Evolutionary conservation across 176 grass and related monocot genomes (phyloP).

Genomic region (Rhynchospora tenuis): DNA sequence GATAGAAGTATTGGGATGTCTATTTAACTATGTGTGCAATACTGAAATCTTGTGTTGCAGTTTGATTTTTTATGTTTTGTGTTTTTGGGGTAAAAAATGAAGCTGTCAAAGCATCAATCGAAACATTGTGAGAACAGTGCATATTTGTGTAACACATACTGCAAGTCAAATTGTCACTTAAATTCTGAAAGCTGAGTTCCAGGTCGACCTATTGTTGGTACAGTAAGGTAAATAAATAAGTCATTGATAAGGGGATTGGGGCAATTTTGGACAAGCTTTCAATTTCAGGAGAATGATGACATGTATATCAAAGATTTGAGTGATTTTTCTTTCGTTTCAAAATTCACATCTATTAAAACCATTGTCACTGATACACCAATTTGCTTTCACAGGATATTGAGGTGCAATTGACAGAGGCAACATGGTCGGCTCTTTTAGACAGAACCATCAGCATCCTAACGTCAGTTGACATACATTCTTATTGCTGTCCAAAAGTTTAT

Average conservation of each 20-base stretch:
- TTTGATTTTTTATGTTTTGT: not conserved
- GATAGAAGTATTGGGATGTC: not conserved
- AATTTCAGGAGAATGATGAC: slow-evolving; percentile 30
- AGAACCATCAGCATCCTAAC: slow-evolving; percentile 47
- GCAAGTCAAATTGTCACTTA: not conserved
- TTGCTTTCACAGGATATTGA: slow-evolving; percentile 28
- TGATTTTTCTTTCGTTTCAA: not conserved
- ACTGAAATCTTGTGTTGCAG: not conserved
- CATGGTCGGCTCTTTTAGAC: slow-evolving; percentile 69
- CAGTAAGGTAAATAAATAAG: not conserved
- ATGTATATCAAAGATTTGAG: slow-evolving; percentile 21
- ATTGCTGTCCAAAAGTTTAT: slow-evolving; percentile 43
- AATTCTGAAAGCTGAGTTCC: not conserved
- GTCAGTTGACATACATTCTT: slow-evolving; percentile 31
- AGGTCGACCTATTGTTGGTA: not conserved
- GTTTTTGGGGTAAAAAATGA: not conserved
- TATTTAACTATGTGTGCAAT: not conserved
- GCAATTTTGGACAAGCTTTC: not conserved
- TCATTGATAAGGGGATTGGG: not conserved
- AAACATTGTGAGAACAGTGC: not conserved
- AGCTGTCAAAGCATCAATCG: not conserved
- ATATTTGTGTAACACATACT: not conserved
- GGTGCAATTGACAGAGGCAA: slow-evolving; percentile 57
- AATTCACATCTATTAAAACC: not conserved
- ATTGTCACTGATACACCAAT: not conserved